These are phyloP conservation scores for Stenocarpella maydis DNA, from an alignment of 2,329 filamentous ascomycete species.

Conservation along the genomic window DNA sequence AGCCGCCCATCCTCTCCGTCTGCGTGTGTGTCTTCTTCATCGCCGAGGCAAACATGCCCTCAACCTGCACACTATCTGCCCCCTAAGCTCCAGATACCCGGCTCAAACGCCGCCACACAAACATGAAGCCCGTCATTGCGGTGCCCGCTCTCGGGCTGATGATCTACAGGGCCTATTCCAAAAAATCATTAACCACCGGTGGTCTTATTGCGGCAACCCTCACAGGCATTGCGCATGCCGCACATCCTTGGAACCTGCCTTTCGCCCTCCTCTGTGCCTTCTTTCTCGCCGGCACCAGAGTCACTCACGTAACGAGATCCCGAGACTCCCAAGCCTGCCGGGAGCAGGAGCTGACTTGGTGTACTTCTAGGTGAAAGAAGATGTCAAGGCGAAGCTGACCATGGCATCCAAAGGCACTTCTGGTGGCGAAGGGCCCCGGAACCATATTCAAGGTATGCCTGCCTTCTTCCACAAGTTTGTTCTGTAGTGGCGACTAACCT, in stretches of 20 bases:
- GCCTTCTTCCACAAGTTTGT: background rate
- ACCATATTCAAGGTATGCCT: constrained; percentile 76
- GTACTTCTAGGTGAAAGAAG: constrained; percentile 76
- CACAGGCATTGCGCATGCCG: constrained; percentile 81
- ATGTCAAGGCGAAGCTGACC: constrained; percentile 83
- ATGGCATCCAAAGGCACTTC: constrained; percentile 75
- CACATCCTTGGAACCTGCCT: constrained; percentile 96
- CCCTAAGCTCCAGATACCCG: background rate
- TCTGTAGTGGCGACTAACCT: background rate
- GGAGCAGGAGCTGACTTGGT: constrained; percentile 32
- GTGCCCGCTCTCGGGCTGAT: constrained; percentile 67
- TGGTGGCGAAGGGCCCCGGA: constrained; percentile 84
- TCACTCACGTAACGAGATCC: constrained; percentile 73
- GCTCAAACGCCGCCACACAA: constrained; percentile 29
- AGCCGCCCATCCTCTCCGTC: background rate
- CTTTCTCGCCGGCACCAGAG: constrained; percentile 84
- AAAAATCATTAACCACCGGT: constrained; percentile 78
- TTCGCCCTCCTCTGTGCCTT: constrained; percentile 85
- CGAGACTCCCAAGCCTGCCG: background rate
- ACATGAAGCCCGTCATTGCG: constrained; percentile 67
- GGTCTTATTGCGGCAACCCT: constrained; percentile 76
- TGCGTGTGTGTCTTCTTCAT: too few relatives aligned
- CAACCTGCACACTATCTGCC: background rate
- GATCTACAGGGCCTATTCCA: constrained; percentile 72
- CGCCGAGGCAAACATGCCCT: background rate